Base-by-base conservation (phyloP, 1,139 yeast genomes). In the Nakaseomyces uthaithaninus region DNA sequence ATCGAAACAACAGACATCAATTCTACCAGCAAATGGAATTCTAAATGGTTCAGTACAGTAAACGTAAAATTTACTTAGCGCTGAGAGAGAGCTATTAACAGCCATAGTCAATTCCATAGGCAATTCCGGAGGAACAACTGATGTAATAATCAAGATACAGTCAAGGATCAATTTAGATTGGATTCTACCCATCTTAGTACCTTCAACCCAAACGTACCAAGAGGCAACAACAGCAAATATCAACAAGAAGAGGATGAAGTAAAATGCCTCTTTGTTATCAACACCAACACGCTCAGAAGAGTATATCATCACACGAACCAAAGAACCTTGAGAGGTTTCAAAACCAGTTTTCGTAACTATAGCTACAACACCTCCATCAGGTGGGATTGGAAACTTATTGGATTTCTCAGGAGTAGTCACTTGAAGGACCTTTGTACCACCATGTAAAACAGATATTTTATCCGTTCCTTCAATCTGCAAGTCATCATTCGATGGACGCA, bases 21-120 rank as follows among this genome's bases (percentile, higher is more conserved):
- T 79, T 68, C 98, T 80, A 54, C 99, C 99, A 44, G 97, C 98
- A 60, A 83, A 77, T 39, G 99, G 98, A 50, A 91, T 89, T 67
- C 99, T 77, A 68, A 91, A 91, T 11, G 99, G 99, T 64, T 91
- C 99, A 38, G 98, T 93, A 71, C 99, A 91, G 69, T 84, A 91
- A 49, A 91, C 80, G 60, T 80, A 89, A 59, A 72, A 81, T 64
- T 93, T 93, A 51, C 83, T 80, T 49, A 91, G 73, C 3, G 95
- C 87, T 41, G 91, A 77, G 58, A 91, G 72, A 8, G 97, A 89
- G 34, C 86, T 73, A 64, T 91, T 91, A 33, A 91, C 98, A 45
- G 98, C 98, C 89, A 91, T 82, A 23, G 98, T 91, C 55, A 91
- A 75, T 69, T 91, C 98, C 98, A 91, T 93, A 40, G 99, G 99